phyloP scores from a whole-genome alignment of 2,329 filamentous ascomycete species.

The Byssochlamys sp. region DNA sequence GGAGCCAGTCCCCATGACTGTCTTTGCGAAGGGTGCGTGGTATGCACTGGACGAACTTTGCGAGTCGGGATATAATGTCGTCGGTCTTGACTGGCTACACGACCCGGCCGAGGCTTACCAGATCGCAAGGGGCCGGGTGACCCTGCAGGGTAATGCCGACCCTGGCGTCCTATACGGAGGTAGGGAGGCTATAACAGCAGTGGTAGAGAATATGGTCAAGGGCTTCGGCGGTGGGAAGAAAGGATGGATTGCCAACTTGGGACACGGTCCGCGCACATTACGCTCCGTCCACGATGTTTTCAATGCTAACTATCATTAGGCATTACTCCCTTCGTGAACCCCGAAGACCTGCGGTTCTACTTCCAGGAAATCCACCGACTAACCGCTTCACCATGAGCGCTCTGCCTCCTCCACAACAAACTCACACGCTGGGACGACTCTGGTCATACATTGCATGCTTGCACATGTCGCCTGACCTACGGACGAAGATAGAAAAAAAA shows the following conservation, averaged over 20 bases:
- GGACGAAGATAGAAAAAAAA: not conserved
- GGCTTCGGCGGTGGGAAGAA: slow-evolving; percentile 76
- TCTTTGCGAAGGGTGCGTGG: slow-evolving; percentile 97
- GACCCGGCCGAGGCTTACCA: slow-evolving; percentile 75
- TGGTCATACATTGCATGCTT: not conserved
- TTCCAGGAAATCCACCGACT: slow-evolving; percentile 78
- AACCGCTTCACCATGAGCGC: slow-evolving; percentile 16
- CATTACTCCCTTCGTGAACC: slow-evolving; percentile 88
- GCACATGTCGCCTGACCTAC: not conserved
- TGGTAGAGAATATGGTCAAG: slow-evolving; percentile 74
- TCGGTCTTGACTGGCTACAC: slow-evolving; percentile 90
- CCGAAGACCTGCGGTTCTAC: slow-evolving; percentile 85
- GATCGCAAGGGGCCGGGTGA: slow-evolving; percentile 66
- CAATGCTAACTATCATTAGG: slow-evolving; percentile 43
- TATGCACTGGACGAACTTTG: slow-evolving; percentile 83
- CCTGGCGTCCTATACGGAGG: slow-evolving; percentile 86
- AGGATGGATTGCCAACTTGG: slow-evolving; percentile 94
- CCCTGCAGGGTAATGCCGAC: slow-evolving; percentile 90
- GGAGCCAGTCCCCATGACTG: slow-evolving; percentile 84
- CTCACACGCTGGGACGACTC: not conserved
- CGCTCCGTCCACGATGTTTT: slow-evolving; percentile 3
- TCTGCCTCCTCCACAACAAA: not conserved
- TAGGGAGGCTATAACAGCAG: slow-evolving; percentile 66
- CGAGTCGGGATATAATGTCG: slow-evolving; percentile 80
- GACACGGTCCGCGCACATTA: slow-evolving; percentile 57